Percentiles rank a stretch among this genome's conserved stretches.
Evolutionary conservation across 208 protist genomes (phyloP).

Genomic region (Leishmania tarentolae): DNA sequence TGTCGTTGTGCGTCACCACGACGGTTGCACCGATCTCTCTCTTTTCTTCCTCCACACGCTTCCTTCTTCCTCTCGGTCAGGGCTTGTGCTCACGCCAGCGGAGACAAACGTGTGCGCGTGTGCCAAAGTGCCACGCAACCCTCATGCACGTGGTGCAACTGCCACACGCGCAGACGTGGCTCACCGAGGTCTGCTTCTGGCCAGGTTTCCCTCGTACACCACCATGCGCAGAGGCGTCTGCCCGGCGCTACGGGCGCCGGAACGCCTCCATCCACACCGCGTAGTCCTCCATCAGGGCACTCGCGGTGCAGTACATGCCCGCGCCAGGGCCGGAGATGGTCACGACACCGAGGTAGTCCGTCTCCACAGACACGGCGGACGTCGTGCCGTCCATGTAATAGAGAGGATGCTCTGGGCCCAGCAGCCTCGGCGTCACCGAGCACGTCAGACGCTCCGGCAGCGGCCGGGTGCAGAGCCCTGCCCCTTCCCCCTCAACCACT

Average conservation of each 20-base stretch:
- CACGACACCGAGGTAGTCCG: conserved; percentile 32
- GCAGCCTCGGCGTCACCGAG: conserved; percentile 28
- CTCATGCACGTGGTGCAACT: neutral
- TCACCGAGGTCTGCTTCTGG: neutral
- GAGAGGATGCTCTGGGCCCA: conserved; percentile 35
- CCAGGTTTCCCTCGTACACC: no score
- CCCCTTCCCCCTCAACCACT: neutral
- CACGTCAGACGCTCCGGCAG: conserved; percentile 13
- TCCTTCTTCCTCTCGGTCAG: neutral
- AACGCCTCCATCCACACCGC: conserved; percentile 27
- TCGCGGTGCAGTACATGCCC: conserved; percentile 44
- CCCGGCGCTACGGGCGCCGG: neutral
- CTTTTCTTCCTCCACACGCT: neutral
- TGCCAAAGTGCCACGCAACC: neutral
- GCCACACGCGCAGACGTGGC: neutral
- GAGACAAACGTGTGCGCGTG: neutral
- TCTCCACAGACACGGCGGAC: conserved; percentile 39
- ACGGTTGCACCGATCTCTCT: neutral
- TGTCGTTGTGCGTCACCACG: neutral
- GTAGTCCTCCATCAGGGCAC: conserved; percentile 50
- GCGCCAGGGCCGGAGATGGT: conserved; percentile 35
- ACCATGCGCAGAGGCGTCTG: neutral
- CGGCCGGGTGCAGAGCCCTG: neutral
- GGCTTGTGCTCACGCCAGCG: neutral
- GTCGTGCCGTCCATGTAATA: conserved; percentile 36